Percentiles rank a stretch among this genome's conserved stretches.
These are phyloP conservation scores for Cordyceps pruinosa DNA, from an alignment of 2,329 filamentous ascomycete genomes.

Conservation along the genomic window DNA sequence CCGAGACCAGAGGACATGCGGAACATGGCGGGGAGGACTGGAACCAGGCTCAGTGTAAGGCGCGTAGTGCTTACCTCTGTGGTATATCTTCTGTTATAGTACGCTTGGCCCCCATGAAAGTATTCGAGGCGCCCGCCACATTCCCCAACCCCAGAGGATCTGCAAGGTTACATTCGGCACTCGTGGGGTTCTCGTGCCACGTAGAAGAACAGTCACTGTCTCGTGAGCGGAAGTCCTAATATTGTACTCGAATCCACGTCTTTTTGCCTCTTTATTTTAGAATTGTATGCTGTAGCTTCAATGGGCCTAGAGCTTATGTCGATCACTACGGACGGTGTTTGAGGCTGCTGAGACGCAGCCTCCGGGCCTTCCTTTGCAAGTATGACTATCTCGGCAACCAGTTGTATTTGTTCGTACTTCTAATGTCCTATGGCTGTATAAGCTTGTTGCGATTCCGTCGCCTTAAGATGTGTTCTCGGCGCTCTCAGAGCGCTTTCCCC, in stretches of 20 bases:
- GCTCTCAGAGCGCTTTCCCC: slow-evolving; percentile 2
- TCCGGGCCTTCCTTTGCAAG: too few relatives aligned
- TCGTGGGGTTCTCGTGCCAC: neutral
- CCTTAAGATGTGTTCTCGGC: neutral
- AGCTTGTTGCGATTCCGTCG: neutral
- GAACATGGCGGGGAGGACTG: neutral
- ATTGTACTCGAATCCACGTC: neutral
- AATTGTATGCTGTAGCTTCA: too few relatives aligned
- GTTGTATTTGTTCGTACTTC: neutral
- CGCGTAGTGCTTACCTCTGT: slow-evolving; percentile 8
- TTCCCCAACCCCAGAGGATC: neutral
- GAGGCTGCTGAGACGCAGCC: too few relatives aligned
- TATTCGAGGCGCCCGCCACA: neutral
- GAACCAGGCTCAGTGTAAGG: neutral
- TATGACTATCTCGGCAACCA: too few relatives aligned
- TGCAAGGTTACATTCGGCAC: slow-evolving; percentile 11
- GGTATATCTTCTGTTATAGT: neutral
- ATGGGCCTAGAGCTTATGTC: too few relatives aligned
- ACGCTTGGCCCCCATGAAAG: neutral
- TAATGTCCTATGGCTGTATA: neutral
- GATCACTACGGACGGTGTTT: too few relatives aligned
- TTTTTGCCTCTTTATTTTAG: too few relatives aligned
- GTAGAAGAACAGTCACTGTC: too few relatives aligned
- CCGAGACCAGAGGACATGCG: neutral
- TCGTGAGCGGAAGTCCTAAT: too few relatives aligned